Conservation (phyloP, 2,329 filamentous ascomycete species). For the Scedosporium dehoogii region DNA sequence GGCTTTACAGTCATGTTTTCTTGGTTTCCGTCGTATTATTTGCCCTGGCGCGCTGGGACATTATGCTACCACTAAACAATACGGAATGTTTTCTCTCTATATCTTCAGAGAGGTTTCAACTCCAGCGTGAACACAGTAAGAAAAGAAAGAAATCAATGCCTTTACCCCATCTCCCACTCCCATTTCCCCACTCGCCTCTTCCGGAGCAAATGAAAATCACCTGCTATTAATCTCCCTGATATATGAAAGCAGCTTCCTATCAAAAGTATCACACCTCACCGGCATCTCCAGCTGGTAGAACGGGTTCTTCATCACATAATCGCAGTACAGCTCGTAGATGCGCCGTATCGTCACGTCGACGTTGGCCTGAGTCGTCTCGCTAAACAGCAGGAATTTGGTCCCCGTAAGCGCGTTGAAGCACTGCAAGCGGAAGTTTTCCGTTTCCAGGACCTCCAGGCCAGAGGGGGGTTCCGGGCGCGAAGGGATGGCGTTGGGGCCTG, state of each 20-base stretch:
- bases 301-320: slow-evolving; percentile 99
- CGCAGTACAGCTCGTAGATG: slow-evolving; percentile 90
- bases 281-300: slow-evolving; percentile 99
- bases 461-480: slow-evolving; percentile 54
- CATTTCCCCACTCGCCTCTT: not conserved
- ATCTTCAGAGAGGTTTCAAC: too few species aligned
- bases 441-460: slow-evolving; percentile 87
- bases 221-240: slow-evolving; percentile 62
- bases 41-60: slow-evolving; percentile 2
- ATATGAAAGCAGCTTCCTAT: slow-evolving; percentile 73
- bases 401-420: slow-evolving; percentile 94
- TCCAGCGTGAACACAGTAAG: too few species aligned
- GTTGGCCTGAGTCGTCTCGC: slow-evolving; percentile 78
- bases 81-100: not conserved
- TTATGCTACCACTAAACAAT: not conserved
- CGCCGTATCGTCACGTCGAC: slow-evolving; percentile 73
- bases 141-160: not conserved
- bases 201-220: slow-evolving; percentile 15
- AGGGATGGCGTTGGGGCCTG: slow-evolving; percentile 26
- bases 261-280: slow-evolving; percentile 88
- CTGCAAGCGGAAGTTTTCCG: slow-evolving; percentile 86
- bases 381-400: slow-evolving; percentile 92
- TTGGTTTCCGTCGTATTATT: slow-evolving; percentile 2
- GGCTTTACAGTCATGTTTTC: slow-evolving; percentile 1
- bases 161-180: not conserved